Base-by-base conservation (phyloP, 208 protist genomes). In the Histomonas meleagridis region DNA sequence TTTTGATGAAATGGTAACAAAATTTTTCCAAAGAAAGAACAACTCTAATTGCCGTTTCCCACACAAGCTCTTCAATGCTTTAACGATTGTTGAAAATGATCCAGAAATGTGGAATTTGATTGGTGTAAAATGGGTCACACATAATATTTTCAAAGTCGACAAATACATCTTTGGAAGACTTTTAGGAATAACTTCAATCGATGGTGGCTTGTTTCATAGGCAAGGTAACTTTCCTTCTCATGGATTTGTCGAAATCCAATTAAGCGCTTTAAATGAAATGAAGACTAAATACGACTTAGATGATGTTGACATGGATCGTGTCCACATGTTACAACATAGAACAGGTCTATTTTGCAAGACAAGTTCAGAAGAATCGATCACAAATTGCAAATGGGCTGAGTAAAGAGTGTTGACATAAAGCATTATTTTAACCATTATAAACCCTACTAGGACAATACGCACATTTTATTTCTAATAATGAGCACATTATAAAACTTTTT, bases 11-110 rank as follows among this genome's bases (percentile, higher is more conserved):
- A 16, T 86, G 3, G 76, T 86, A 1, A 57, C 40, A 14, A 28
- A 86, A 35, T 86, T 86, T 55, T 86, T 86, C 46, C 76, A 86
- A 55, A 51, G 46, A 10, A 86, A 86, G 38, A 86, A 86, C 46
- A 86, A 86, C 26, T 32, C 76, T 4, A 86, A 86, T 55, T 86
- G 76, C 46, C 7, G 76, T 21, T 86, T 86, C 26, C 76, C 76
- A 32, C 76, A 86, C 26, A 86, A 86, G 76, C 46, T 86, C 1
- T 86, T 55, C 76, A 86, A 86, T 35, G 76, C 40, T 12, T 46
- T 86, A 0, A 5, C 26, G 1, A 51, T 86, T 12, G 76, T 86
- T 16, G 76, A 86, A 38, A 16, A 51, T 4, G 38, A 86, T 55
- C 76, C 76, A 5, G 35, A 86, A 55, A 86, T 86, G 76, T 86